Base-by-base conservation (phyloP, 371 early-diverging fungal species). In the Rhizopus arrhizus region DNA sequence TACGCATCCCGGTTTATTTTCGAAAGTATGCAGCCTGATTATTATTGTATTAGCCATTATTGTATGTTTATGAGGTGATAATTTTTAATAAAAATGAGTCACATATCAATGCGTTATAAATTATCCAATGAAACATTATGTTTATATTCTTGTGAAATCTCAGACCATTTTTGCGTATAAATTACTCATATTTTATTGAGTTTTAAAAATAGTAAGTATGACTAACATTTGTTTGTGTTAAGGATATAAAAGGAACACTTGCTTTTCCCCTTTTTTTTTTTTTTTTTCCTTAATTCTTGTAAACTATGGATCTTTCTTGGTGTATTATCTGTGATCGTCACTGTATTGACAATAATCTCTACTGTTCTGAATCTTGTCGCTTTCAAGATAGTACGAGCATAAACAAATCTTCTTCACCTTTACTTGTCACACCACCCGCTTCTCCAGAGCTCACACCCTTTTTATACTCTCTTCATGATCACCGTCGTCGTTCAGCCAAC, bases 251-350 rank as follows among this genome's bases (percentile, higher is more conserved):
- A 48, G 31, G 48, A 29, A 29, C 48, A 29, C 12, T 29, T n/a
- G 8, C 28, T 8, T 48, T 29, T 92, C 92, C 94, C 11, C 85
- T 93, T 43, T 82, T 95, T 31, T 93, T 28, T 47, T 47, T 3
- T 16, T 48, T 28, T 29, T 3, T 29, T n/a, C 29, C 3, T 48
- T 29, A 28, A 93, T 69, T 83, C 96, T 13, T 96, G 96, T 96
- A n/a, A 15, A 62, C 43, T 34, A 70, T 70, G 70, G 58, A 66
- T 75, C 69, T 50, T 59, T 70, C 59, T 62, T 67, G 51, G 72
- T 74, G 59, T 75, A 73, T 45, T 72, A 73, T 48, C 68, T 72
- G 65, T 69, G 77, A 56, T 64, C 58, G 63, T 53, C 63, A 63
- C 28, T 63, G 58, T 54, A 50, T 57, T 50, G 68, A 68, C 48